These are phyloP conservation scores for Fusarium camptoceras DNA, from an alignment of 2,329 filamentous ascomycete genomes.

Conservation along the genomic window DNA sequence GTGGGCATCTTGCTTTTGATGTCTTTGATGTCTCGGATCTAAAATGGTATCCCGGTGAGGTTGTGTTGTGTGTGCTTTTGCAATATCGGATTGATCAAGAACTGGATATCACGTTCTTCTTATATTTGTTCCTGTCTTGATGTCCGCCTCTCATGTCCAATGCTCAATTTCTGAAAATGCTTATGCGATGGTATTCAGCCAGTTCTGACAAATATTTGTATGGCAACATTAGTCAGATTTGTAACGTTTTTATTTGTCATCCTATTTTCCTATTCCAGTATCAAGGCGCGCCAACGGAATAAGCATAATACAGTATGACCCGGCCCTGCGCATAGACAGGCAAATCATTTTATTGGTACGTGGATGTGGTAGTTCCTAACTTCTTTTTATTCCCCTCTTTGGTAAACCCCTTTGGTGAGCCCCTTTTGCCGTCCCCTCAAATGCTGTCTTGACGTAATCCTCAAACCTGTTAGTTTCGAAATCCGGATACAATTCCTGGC, in stretches of 20 bases:
- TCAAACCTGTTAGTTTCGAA: background rate
- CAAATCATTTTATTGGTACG: too few relatives aligned
- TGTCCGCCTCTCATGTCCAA: accelerated
- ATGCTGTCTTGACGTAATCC: background rate
- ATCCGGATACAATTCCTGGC: slow-evolving; percentile 17
- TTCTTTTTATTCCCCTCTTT: too few relatives aligned
- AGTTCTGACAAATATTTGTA: background rate
- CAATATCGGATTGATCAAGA: background rate
- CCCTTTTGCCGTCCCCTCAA: background rate
- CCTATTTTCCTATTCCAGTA: background rate
- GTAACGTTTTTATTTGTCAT: background rate
- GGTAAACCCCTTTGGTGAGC: too few relatives aligned
- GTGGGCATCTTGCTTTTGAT: background rate
- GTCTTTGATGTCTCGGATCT: background rate
- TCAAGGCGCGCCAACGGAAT: background rate
- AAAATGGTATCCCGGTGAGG: background rate
- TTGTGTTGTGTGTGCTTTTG: background rate
- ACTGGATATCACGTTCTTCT: background rate
- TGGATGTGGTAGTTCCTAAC: too few relatives aligned
- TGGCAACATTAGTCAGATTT: background rate
- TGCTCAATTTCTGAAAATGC: accelerated
- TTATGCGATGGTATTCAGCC: accelerated
- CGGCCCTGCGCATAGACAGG: too few relatives aligned
- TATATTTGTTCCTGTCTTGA: background rate
- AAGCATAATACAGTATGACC: too few relatives aligned